Base-by-base conservation (phyloP, 1,284 basidiomycete species). In the Ustilago vetiveriae region DNA sequence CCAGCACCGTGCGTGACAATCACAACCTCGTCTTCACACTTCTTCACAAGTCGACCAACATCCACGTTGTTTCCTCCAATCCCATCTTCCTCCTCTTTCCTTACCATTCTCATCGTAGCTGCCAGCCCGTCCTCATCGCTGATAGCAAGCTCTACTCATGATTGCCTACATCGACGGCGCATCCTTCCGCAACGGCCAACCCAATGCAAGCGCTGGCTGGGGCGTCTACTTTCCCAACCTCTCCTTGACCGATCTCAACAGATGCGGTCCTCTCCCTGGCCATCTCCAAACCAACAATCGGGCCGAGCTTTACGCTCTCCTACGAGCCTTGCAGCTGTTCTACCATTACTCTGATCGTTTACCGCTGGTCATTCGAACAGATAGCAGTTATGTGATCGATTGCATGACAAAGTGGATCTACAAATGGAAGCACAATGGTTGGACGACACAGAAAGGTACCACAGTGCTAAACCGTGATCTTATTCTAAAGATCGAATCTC, bases 241-340 rank as follows among this genome's bases (percentile, higher is more conserved):
- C 4, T 10, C 44, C 13, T 55, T 46, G 30, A 36, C 33, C 14
- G 35, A 22, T 52, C 90, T 91, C 44, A 92, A 91, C 75, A 80
- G 92, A 1, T 85, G 88, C 0, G 89, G 91, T 70, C 85, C 91
- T 19, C 89, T 91, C 72, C 89, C 90, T 2, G 92, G 92, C 1
- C 83, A 83, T 6, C 22, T 55, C 42, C 92, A 94, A 79, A 94
- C 92, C 0, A 94, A 94, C 79, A 94, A 94, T 64, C 85, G 91
- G 11, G 92, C 91, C 2, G 92, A 94, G 80, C 85, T 94, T 22
- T 88, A 90, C 64, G 91, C 90, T 4, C 90, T 93, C 60, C 83
- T 89, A 13, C 88, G 90, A 10, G 85, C 88, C n/a, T 83, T 92
- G 6, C 88, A 92, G 78, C 86, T 86, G 0, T 84, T 87, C 0